A percentile compares a stretch with the other conserved stretches of the same genome.
phyloP scores from a whole-genome alignment of 192 early-diverging fungal species.

The Backusella circina region DNA sequence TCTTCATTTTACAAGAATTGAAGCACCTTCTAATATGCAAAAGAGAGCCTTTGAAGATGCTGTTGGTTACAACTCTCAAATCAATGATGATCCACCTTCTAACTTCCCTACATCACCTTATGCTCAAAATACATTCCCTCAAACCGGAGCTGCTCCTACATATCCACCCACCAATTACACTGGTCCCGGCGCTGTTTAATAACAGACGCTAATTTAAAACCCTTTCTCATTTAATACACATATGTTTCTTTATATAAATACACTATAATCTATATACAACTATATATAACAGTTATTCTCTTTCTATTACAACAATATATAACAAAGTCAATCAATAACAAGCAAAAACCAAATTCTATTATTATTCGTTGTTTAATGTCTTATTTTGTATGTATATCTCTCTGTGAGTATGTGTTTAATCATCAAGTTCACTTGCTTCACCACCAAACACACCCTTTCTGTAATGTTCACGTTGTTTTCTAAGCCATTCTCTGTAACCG shows the following conservation, averaged over 20 bases:
- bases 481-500: conserved; percentile 83
- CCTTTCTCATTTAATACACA: neutral
- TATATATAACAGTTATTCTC: neutral
- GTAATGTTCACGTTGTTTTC: conserved; percentile 80
- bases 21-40: conserved; percentile 29
- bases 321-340: neutral
- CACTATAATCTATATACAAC: neutral
- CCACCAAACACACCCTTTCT: conserved; percentile 68
- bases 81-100: neutral
- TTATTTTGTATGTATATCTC: neutral
- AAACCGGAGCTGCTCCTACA: neutral
- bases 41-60: conserved; percentile 15
- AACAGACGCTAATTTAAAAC: neutral
- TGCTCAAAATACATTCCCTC: neutral
- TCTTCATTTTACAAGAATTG: conserved; percentile 21
- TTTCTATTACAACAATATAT: neutral
- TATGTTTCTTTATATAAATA: neutral
- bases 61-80: neutral
- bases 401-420: neutral
- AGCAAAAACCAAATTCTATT: neutral
- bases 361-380: neutral
- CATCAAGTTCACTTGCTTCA: conserved; percentile 34
- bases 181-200: neutral
- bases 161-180: conserved; percentile 7
- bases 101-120: neutral